These are phyloP conservation scores for Pelagomonas calceolata DNA, from an alignment of 108 stramenopile species.

Conservation along the genomic window DNA sequence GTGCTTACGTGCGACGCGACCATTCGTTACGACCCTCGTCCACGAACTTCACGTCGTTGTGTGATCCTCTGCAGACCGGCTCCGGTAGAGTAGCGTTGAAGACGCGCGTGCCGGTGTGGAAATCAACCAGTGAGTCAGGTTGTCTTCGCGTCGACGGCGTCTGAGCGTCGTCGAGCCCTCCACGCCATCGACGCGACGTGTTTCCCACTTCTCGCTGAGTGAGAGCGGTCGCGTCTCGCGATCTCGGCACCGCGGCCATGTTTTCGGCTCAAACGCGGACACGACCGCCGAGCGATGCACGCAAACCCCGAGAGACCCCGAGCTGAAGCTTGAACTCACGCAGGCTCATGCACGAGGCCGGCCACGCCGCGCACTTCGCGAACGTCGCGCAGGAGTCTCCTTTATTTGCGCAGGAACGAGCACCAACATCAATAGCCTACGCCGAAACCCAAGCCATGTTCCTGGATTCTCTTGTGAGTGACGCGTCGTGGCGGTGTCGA, in stretches of 20 bases:
- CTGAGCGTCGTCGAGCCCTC: too few relatives aligned
- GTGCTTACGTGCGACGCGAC: slow-evolving; percentile 50
- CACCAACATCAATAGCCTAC: slow-evolving; percentile 54
- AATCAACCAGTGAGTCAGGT: too few relatives aligned
- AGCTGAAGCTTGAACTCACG: too few relatives aligned
- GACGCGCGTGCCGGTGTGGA: too few relatives aligned
- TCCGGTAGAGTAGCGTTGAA: too few relatives aligned
- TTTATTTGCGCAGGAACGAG: slow-evolving; percentile 55
- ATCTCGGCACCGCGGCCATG: too few relatives aligned
- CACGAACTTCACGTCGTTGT: slow-evolving; percentile 54
- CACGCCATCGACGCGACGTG: slow-evolving; percentile 46
- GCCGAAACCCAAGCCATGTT: slow-evolving; percentile 62
- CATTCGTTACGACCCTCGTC: slow-evolving; percentile 39
- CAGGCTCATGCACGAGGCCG: slow-evolving; percentile 32
- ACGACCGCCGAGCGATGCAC: too few relatives aligned
- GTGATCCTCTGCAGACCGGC: slow-evolving; percentile 50
- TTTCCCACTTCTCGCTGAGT: too few relatives aligned
- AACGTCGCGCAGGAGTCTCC: slow-evolving; percentile 50
- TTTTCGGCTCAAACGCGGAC: too few relatives aligned
- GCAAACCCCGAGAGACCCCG: too few relatives aligned
- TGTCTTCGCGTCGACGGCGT: too few relatives aligned
- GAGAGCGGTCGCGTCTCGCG: too few relatives aligned
- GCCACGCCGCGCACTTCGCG: slow-evolving; percentile 63
- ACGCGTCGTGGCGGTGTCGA: slow-evolving; percentile 58
- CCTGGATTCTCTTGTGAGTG: slow-evolving; percentile 50